Base-by-base conservation (phyloP, 2,329 filamentous ascomycete genomes). In the Dactylellina haptotyla region DNA sequence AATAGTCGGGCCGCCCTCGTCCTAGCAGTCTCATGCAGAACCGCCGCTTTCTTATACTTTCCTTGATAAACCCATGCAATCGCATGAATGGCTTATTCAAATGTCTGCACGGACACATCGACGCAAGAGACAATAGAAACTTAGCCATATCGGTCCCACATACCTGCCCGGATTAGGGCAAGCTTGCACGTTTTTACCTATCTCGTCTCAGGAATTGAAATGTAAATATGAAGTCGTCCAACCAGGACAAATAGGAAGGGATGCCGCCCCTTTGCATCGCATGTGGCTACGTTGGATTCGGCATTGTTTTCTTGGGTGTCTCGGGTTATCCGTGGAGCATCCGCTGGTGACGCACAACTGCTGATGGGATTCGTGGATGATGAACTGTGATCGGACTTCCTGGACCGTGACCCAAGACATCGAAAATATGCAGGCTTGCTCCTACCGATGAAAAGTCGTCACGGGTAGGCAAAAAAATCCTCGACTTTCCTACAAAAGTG, bases 91-190 rank as follows among this genome's bases (percentile, higher is more conserved):
- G 51, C 28, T 37, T 30, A 51, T 62, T 41, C 28, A 12, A 50
- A 25, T 30, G 61, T 16, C 54, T 63, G 67, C 41, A 57, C 39
- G 25, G 23, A 54, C 43, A 46, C 37, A 59, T 50, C 10, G 39
- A 18, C 65, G 39, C 53, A 64, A 54, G 34, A 56, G 61, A 45
- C 23, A 25, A 46, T 43, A 34, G 41, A 65, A 34, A 50, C 26
- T 37, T 72, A 64, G 51, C 67, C 54, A 30, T 41, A 72, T 58
- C 61, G 20, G 59, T 30, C 39, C 30, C 39, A 34, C 23, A 25
- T 45, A 9, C 10, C 32, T 28, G 50, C 32, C 67, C 59, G 67
- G 51, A 72, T 72, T 63, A 43, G 67, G 67, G 45, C 43, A 71
- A 71, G 58, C 53, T 34, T 37, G n/a, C 57, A 32, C 48, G 30